Base-by-base conservation (phyloP, 2,329 filamentous ascomycete species). In the Teratosphaeria pseudoeucalypti region DNA sequence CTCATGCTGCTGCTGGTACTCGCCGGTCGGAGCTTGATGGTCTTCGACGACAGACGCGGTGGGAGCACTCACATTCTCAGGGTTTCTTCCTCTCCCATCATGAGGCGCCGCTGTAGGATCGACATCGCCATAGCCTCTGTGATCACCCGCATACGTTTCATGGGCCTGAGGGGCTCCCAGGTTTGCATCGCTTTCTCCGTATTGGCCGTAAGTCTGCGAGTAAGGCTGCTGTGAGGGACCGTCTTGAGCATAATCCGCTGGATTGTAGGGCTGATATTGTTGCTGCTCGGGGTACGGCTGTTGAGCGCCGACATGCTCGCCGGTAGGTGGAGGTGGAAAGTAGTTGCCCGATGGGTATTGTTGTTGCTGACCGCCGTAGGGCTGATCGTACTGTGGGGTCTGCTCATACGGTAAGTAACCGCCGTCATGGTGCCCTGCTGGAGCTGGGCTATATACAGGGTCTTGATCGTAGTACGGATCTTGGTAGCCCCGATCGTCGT, bases 41-140 rank as follows among this genome's bases (percentile, higher is more conserved):
- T 49, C 43, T 19, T 49, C 58, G 52, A 52, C 55, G 56, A 37
- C 37, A 34, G 53, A 39, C 19, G 29, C 34, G 34, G 55, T 63
- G 59, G 66, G 65, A 62, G 63, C 68, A 80, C 78, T 80, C 77
- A 80, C 78, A 79, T 80, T 77, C 70, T 67, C 73, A 68, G 63
- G 73, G 59, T 67, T 63, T 59, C 63, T 63, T 58, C 65, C 65
- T 56, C 67, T 61, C 52, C 63, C 59, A 32, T 62, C 64, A 37
- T 67, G 64, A 29, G 59, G 60, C 16, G 57, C 58, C 39, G 59
- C 60, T 32, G 29, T 32, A 59, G 55, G 58, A 14, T 62, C 63
- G 32, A 62, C 63, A 58, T 54, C 47, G 61, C 53, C 66, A 62
- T 69, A 70, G 43, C 43, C 43, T 19, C 70, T 68, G 34, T 64